These are phyloP conservation scores for Leccinum incarnatum DNA, from an alignment of 768 basidiomycete genomes.

Conservation along the genomic window DNA sequence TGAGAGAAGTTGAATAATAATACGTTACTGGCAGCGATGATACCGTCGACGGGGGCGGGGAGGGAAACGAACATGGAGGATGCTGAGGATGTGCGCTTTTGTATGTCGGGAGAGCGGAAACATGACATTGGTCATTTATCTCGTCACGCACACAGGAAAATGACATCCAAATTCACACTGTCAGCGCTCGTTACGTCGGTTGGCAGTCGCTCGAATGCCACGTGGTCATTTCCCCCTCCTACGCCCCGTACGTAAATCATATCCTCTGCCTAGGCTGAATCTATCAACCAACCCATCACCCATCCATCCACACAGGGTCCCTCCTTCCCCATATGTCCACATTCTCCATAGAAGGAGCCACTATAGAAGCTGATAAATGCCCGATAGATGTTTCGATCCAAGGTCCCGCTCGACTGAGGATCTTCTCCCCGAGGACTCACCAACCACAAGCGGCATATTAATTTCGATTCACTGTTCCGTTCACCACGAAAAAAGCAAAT, in stretches of 20 bases:
- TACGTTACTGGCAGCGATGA: not conserved
- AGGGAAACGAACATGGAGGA: constrained; percentile 1
- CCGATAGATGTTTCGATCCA: constrained; percentile 17
- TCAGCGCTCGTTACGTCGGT: constrained; percentile 24
- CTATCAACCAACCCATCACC: constrained; percentile 5
- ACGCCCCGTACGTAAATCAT: constrained; percentile 6
- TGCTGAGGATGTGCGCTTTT: constrained; percentile 18
- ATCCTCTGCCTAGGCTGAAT: not conserved
- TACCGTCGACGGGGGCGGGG: constrained; percentile 1
- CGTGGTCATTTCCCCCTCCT: constrained; percentile 17
- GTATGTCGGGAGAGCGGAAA: constrained; percentile 13
- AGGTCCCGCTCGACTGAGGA: constrained; percentile 14
- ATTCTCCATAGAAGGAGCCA: constrained; percentile 3
- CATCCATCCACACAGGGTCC: constrained; percentile 7
- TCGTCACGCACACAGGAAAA: constrained; percentile 29
- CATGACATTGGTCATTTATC: constrained; percentile 19
- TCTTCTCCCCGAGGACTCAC: constrained; percentile 24
- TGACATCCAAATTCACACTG: constrained; percentile 30
- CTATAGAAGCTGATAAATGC: constrained; percentile 23
- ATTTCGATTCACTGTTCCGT: not conserved
- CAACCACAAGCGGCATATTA: constrained; percentile 10
- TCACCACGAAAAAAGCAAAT: constrained; percentile 12
- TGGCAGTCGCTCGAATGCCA: constrained; percentile 17
- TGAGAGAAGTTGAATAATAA: constrained; percentile 10
- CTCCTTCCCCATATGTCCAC: constrained; percentile 1